Base-by-base conservation (phyloP, 108 stramenopile genomes). In the Seminavis robusta region DNA sequence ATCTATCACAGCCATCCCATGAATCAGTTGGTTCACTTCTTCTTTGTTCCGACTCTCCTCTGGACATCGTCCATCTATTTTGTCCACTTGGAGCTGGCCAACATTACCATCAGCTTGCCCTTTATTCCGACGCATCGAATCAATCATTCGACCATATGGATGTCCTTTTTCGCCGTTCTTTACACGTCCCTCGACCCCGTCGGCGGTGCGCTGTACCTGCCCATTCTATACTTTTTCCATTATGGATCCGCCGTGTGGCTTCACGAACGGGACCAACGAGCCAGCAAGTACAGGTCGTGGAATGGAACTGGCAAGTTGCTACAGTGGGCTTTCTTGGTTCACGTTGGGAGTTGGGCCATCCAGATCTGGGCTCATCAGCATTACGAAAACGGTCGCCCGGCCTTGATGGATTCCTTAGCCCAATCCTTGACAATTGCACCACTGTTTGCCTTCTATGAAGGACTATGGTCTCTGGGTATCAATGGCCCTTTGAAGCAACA, bases 11-110 rank as follows among this genome's bases (percentile, higher is more conserved):
- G 70, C 3, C 58, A 77, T 5, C 77, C 78, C 17, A 10, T 56
- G 44, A 84, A 84, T 67, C 83, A 84, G 38, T 19, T 79, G 15
- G 61, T 84, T 33, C 83, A 84, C 59, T 84, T 84, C 52, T 66
- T 84, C 57, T 76, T 76, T 9, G 79, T 84, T 6, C 83, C 83
- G 10, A 57, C 54, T 6, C 80, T 84, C 39, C 20, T 79, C 19
- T 84, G 73, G 73, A 58, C 67, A 9, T 21, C 52, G 0, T 17
- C 71, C 15, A 57, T 84, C 20, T 73, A 66, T 41, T 39, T 48
- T 16, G 49, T 47, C 0, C 47, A 50, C 52, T 33, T 61, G 15
- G 31, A 24, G 3, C 15, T 30, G 19, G 36, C 34, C 24, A 2
- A 17, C 9, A 38, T 6, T 27, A 33, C 46, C 47, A 59, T 40